Evolutionary conservation across 1,139 yeast genomes (phyloP).

Genomic region (Candida tetrigidarum): DNA sequence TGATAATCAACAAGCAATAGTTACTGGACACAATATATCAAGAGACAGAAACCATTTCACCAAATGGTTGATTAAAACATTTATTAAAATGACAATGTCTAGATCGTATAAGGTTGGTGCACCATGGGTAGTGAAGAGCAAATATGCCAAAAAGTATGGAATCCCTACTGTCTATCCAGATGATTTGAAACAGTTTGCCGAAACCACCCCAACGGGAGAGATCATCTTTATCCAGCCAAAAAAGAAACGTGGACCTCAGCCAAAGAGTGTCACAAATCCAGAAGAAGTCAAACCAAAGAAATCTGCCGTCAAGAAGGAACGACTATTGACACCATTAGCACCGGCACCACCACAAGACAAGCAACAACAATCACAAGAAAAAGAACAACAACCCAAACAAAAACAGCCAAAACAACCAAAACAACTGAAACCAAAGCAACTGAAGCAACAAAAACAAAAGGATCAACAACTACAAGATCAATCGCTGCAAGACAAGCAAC

Average conservation of each 20-base stretch:
- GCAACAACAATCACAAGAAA: constrained; percentile 8
- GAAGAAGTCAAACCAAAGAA: constrained; percentile 12
- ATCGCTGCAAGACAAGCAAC: not conserved
- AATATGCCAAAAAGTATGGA: constrained; percentile 65
- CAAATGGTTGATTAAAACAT: constrained; percentile 87
- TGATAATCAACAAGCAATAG: constrained; percentile 62
- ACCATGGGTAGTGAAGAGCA: constrained; percentile 94
- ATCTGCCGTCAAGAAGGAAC: constrained; percentile 3
- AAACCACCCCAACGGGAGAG: constrained; percentile 45
- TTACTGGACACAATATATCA: constrained; percentile 72
- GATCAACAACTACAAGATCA: constrained; percentile 9
- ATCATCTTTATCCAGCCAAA: constrained; percentile 24
- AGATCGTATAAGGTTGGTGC: constrained; percentile 89
- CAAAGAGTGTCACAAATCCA: constrained; percentile 2
- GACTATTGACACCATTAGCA: constrained; percentile 6
- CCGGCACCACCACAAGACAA: constrained; percentile 1
- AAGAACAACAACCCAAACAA: constrained; percentile 1
- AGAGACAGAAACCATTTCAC: constrained; percentile 90
- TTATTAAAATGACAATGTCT: constrained; percentile 81
- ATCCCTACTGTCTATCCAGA: constrained; percentile 63
- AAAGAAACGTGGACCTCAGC: constrained; percentile 15
- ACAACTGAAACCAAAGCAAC: constrained; percentile 3
- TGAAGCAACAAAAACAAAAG: not conserved
- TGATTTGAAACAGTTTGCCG: constrained; percentile 47
- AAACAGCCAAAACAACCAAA: constrained; percentile 3